phyloP scores from a whole-genome alignment of 2,329 filamentous ascomycete genomes.

The Aspergillus tanneri region DNA sequence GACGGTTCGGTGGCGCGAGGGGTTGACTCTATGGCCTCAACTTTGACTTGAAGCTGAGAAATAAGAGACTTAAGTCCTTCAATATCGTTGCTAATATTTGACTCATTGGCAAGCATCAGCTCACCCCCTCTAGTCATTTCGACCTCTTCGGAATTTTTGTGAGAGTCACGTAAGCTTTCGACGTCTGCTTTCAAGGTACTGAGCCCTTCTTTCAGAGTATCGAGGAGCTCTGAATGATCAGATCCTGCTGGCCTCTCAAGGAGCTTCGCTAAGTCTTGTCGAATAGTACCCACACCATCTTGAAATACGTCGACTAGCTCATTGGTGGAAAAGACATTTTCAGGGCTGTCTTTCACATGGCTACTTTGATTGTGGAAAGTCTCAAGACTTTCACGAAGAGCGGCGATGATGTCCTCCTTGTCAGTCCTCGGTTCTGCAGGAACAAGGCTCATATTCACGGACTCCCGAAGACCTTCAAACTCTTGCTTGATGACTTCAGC shows the following conservation, averaged over 20 bases:
- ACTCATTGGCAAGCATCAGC: constrained; percentile 57
- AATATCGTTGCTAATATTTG: constrained; percentile 65
- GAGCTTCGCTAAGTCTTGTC: constrained; percentile 71
- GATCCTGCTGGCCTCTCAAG: constrained; percentile 77
- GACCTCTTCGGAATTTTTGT: constrained; percentile 51
- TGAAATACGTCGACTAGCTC: constrained; percentile 63
- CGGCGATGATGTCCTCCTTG: constrained; percentile 65
- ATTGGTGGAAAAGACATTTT: constrained; percentile 54
- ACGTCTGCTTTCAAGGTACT: constrained; percentile 75
- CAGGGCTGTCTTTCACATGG: constrained; percentile 55
- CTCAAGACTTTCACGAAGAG: constrained; percentile 45
- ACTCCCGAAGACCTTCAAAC: constrained; percentile 60
- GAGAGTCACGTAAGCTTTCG: constrained; percentile 66
- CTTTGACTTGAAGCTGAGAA: constrained; percentile 76
- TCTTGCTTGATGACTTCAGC: constrained; percentile 57
- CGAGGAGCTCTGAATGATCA: constrained; percentile 85
- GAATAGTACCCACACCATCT: constrained; percentile 71
- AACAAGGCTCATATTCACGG: constrained; percentile 32
- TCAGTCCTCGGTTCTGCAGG: constrained; percentile 47
- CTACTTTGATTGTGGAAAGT: constrained; percentile 52
- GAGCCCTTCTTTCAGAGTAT: constrained; percentile 80
- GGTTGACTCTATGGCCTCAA: constrained; percentile 68
- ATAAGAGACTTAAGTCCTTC: constrained; percentile 84
- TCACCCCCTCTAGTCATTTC: constrained; percentile 53
- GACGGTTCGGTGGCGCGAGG: constrained; percentile 40